Conservation (phyloP, 2,329 filamentous ascomycete genomes). For the Botrytis galanthina region DNA sequence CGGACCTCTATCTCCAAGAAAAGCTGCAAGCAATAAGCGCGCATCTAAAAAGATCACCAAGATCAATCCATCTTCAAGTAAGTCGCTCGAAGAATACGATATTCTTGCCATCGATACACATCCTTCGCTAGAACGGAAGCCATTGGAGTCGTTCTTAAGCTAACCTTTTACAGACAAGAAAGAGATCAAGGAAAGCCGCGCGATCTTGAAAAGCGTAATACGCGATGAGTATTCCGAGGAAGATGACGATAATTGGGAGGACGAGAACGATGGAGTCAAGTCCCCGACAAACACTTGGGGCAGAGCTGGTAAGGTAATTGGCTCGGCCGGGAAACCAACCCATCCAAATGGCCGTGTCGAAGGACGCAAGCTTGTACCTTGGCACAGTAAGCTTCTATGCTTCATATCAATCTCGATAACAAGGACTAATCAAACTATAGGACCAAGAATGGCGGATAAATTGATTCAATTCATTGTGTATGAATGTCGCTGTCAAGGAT, state of each 20-base stretch:
- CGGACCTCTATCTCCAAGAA: not conserved
- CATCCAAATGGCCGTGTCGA: slow-evolving; percentile 38
- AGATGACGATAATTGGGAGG: not conserved
- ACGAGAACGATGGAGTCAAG: not conserved
- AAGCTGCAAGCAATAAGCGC: not conserved
- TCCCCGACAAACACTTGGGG: not conserved
- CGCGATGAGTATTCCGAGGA: not conserved
- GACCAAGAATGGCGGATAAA: slow-evolving; percentile 48
- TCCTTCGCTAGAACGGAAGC: not conserved
- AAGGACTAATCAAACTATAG: slow-evolving; percentile 33
- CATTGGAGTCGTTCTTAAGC: not conserved
- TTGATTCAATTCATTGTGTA: slow-evolving; percentile 44
- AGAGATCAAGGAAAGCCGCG: not conserved
- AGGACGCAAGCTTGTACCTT: slow-evolving; percentile 44
- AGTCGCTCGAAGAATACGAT: not conserved
- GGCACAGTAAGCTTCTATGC: slow-evolving; percentile 43
- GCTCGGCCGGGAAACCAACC: not conserved
- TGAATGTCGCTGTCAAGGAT: slow-evolving; percentile 36
- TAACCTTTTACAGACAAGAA: not conserved
- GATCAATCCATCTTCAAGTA: not conserved
- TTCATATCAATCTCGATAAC: not conserved
- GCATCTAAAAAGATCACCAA: not conserved
- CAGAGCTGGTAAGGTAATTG: not conserved
- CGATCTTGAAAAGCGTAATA: not conserved
- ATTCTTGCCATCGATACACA: too few species aligned